Conservation (phyloP, 2,329 filamentous ascomycete species). For the Aspergillus hiratsukae region DNA sequence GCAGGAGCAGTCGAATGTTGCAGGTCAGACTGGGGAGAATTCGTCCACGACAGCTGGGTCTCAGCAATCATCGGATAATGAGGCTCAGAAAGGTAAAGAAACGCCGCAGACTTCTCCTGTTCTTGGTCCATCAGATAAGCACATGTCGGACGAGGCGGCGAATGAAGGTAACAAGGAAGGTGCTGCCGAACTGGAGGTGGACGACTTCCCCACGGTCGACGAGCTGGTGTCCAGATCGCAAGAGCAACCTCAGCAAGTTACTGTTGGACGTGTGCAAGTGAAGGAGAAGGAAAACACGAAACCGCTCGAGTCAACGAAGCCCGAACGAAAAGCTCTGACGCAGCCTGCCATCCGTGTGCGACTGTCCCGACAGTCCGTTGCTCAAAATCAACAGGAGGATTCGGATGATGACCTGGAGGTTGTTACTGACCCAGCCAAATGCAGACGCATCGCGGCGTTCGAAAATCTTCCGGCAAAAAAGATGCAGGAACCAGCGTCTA, state of each 20-base stretch:
- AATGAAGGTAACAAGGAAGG: neutral
- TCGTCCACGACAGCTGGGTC: conserved; percentile 50
- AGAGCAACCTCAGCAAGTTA: conserved; percentile 10
- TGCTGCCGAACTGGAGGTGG: conserved; percentile 11
- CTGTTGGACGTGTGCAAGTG: conserved; percentile 5
- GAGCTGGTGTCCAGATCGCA: conserved; percentile 29
- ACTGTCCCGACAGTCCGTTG: conserved; percentile 36
- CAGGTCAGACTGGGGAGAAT: conserved; percentile 24
- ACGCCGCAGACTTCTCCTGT: conserved; percentile 69
- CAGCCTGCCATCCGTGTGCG: conserved; percentile 37
- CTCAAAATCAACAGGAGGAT: conserved; percentile 33
- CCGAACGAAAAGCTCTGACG: conserved; percentile 24
- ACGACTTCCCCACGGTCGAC: conserved; percentile 39
- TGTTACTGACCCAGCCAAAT: conserved; percentile 41
- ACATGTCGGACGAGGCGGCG: neutral
- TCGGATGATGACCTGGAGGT: conserved; percentile 61
- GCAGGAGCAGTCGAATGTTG: conserved; percentile 27
- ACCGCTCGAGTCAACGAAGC: conserved; percentile 23
- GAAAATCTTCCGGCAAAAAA: conserved; percentile 62
- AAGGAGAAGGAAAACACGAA: conserved; percentile 6
- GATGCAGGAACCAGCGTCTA: conserved; percentile 55
- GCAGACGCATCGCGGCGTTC: conserved; percentile 57
- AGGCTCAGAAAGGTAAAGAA: conserved; percentile 44
- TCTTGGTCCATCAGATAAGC: conserved; percentile 20
- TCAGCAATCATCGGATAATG: conserved; percentile 39